Percentiles rank a stretch among this genome's conserved stretches.
Evolutionary conservation across 164 flowering plant species (phyloP).

Genomic region (Piper betle): DNA sequence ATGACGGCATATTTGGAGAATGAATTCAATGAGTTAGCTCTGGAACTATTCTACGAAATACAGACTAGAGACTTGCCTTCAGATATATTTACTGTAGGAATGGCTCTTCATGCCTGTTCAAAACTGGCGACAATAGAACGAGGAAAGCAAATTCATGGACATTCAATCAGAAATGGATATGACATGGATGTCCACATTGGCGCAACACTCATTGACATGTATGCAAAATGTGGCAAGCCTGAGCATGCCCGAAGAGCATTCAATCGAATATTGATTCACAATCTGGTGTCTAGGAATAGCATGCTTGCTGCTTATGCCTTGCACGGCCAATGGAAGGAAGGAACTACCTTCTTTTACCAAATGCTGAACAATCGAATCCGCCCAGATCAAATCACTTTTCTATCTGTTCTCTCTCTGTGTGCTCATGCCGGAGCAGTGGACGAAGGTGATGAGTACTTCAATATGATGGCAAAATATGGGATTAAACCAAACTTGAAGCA

Average conservation of each 20-base stretch:
- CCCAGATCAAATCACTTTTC: constrained; percentile 57
- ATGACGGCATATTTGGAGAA: constrained; percentile 46
- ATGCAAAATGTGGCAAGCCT: constrained; percentile 61
- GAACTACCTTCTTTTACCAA: constrained; percentile 34
- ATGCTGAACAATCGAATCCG: constrained; percentile 30
- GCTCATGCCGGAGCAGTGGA: constrained; percentile 52
- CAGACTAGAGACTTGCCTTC: constrained; percentile 32
- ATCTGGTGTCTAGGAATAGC: constrained; percentile 48
- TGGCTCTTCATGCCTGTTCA: constrained; percentile 42
- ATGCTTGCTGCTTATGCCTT: constrained; percentile 68
- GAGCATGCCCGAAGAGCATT: constrained; percentile 24
- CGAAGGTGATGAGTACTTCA: constrained; percentile 29
- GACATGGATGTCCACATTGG: constrained; percentile 40
- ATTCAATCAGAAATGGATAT: constrained; percentile 39
- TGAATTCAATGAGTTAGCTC: constrained; percentile 32
- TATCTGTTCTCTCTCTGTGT: constrained; percentile 53
- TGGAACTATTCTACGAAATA: constrained; percentile 34
- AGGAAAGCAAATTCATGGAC: constrained; percentile 62
- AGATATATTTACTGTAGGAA: constrained; percentile 47
- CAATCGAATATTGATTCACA: constrained; percentile 25
- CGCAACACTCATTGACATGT: constrained; percentile 64
- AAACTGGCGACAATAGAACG: constrained; percentile 36
- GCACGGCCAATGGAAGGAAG: constrained; percentile 59
- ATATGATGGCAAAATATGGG: constrained; percentile 30
- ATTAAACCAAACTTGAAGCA: constrained; percentile 46